Percentiles rank a stretch among this genome's conserved stretches.
These are phyloP conservation scores for Syncephalastrum contaminatum DNA, from an alignment of 371 early-diverging fungal species.

Conservation along the genomic window DNA sequence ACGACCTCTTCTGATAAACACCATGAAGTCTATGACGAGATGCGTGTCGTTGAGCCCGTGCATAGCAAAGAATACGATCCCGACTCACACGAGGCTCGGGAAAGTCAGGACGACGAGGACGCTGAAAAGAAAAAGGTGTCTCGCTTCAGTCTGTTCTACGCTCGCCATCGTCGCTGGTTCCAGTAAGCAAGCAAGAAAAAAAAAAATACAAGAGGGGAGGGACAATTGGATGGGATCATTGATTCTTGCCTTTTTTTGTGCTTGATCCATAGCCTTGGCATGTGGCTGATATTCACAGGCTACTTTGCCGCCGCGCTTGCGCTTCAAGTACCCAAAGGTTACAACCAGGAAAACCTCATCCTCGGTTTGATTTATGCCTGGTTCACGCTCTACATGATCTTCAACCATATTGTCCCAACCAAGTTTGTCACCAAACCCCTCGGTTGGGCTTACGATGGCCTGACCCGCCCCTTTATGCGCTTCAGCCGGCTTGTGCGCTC, in stretches of 20 bases:
- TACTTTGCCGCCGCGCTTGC: slow-evolving; percentile 37
- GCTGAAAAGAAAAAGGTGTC: no score
- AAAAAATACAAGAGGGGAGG: no score
- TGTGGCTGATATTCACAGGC: slow-evolving; percentile 42
- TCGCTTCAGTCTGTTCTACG: not conserved
- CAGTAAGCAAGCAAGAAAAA: not conserved
- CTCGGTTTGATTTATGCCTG: slow-evolving; percentile 39
- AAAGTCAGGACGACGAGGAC: no score
- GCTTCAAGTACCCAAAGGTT: slow-evolving; percentile 43
- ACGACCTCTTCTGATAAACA: no score
- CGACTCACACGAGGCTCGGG: no score
- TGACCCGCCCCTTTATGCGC: slow-evolving; percentile 22
- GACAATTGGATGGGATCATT: no score
- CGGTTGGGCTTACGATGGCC: slow-evolving; percentile 9
- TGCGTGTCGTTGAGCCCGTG: no score
- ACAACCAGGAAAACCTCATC: slow-evolving; percentile 32
- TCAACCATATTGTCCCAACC: slow-evolving; percentile 30
- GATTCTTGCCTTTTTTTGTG: not conserved
- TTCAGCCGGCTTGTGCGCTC: slow-evolving; percentile 15
- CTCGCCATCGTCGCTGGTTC: slow-evolving; percentile 9
- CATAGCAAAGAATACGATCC: no score
- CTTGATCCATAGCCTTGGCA: slow-evolving; percentile 19
- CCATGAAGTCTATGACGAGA: no score
- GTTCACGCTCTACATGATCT: slow-evolving; percentile 24
- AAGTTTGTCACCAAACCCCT: slow-evolving; percentile 23